Base-by-base conservation (phyloP, 1,284 basidiomycete genomes). In the Lignosus rhinocerotis region DNA sequence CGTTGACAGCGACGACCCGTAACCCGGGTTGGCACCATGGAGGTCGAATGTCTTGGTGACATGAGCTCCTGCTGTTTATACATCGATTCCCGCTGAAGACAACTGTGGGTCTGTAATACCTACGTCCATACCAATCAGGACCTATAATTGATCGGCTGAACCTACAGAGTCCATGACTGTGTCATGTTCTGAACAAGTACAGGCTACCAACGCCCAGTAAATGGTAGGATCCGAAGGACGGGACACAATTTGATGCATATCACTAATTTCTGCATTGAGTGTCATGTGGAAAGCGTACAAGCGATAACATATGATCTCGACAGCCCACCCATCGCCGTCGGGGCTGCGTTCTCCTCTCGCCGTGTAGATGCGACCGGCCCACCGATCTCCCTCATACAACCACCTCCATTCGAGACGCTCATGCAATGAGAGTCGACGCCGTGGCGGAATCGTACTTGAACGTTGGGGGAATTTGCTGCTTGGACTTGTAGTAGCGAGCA, bases 381-480 rank as follows among this genome's bases (percentile, higher is more conserved):
- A 39, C 59, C 58, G 51, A 34, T 41, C 51, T 31, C 42, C 56
- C 36, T 60, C 45, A 49, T 64, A 67, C 63, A 65, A 59, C 58
- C 44, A 51, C 25, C 43, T 36, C 38, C 25, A 10, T 19, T 12
- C 31, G 12, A n/a, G 39, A 51, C 52, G 54, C 69, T 83, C 78
- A 92, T 72, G 90, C 89, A 72, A 92, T 85, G 72, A 93, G 79
- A 36, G 90, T 93, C 46, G 93, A 95, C 58, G 94, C 94, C 62
- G 93, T 96, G 56, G 88, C 90, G 66, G 93, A 87, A 78, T 97
- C 94, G 78, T 96, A 96, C 82, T 96, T 98, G 93, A 98, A 98
- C 63, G 94, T 94, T 70, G 96, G 95, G 62, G 94, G 86, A 69
- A 99, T 89, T 84, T 96, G 93, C 81, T 96, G 94, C 85, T 92